Evolutionary conservation across 805 yeast species (phyloP).

Genomic region (Candida easanensis): DNA sequence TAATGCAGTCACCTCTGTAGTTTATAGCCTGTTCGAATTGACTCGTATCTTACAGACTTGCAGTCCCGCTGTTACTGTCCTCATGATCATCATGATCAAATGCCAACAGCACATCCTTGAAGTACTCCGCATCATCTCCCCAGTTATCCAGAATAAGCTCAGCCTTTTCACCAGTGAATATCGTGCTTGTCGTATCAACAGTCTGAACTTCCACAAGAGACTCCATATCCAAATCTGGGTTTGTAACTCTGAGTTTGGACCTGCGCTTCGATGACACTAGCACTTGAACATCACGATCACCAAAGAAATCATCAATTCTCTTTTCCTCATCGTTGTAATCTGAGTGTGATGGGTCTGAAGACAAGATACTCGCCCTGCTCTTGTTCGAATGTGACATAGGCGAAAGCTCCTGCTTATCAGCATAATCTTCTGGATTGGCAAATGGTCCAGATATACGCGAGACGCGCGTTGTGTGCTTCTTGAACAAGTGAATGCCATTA

Average conservation of each 20-base stretch:
- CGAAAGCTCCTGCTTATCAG: slow-evolving; percentile 20
- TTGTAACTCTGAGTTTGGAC: slow-evolving; percentile 55
- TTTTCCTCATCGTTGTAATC: slow-evolving; percentile 20
- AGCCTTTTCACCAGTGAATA: slow-evolving; percentile 1
- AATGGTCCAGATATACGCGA: slow-evolving; percentile 22
- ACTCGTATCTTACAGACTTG: too few relatives aligned
- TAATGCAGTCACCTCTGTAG: too few relatives aligned
- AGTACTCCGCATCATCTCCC: slow-evolving; percentile 22
- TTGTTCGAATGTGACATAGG: slow-evolving; percentile 15
- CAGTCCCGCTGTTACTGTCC: not conserved
- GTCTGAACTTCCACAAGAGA: slow-evolving; percentile 7
- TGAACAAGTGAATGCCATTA: slow-evolving; percentile 2
- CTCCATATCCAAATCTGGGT: slow-evolving; percentile 45
- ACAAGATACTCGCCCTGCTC: slow-evolving; percentile 12
- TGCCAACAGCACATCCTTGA: slow-evolving; percentile 29
- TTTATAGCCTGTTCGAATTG: too few relatives aligned
- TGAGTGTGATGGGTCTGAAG: not conserved
- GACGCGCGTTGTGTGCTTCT: not conserved
- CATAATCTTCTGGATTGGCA: slow-evolving; percentile 27
- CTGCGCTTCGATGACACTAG: slow-evolving; percentile 65
- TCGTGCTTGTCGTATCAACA: slow-evolving; percentile 9
- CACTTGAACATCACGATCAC: slow-evolving; percentile 64
- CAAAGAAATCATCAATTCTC: slow-evolving; percentile 42
- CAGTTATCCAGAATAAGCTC: slow-evolving; percentile 1
- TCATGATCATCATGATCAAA: slow-evolving; percentile 35